Conservation (phyloP, 2,329 filamentous ascomycete genomes). For the Stemphylium vesicarium region DNA sequence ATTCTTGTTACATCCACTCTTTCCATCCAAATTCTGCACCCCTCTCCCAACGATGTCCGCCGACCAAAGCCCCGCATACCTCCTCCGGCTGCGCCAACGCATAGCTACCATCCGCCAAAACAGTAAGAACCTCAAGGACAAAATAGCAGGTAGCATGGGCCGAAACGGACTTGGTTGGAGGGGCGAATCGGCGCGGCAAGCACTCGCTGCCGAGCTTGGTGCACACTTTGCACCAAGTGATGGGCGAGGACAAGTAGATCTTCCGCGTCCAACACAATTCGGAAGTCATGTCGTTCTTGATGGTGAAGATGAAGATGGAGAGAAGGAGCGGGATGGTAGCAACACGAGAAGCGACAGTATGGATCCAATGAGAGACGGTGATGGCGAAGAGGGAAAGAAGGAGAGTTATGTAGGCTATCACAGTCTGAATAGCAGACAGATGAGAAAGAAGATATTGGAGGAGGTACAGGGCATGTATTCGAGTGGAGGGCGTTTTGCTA, state of each 20-base stretch:
- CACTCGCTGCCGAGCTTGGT: not conserved
- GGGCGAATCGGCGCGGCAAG: not conserved
- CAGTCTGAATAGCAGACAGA: not conserved
- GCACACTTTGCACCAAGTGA: not conserved
- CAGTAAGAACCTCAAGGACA: not conserved
- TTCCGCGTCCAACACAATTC: not conserved
- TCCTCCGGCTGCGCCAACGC: constrained; percentile 1
- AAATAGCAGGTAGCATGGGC: not conserved
- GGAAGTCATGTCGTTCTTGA: no score
- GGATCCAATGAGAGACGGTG: not conserved
- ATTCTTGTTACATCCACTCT: not conserved
- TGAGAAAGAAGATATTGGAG: not conserved
- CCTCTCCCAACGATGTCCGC: not conserved
- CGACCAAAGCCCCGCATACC: not conserved
- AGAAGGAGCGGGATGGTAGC: not conserved
- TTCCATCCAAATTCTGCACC: not conserved
- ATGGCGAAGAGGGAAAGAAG: not conserved
- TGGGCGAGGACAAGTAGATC: not conserved
- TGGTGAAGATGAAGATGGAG: not conserved
- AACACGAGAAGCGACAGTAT: constrained; percentile 3
- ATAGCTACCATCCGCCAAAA: constrained; percentile 1
- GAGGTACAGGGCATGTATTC: constrained; percentile 1
- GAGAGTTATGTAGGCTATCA: constrained; percentile 2
- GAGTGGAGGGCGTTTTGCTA: constrained; percentile 1
- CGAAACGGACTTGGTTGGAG: not conserved